These are phyloP conservation scores for Scheffersomyces illinoinensis DNA, from an alignment of 1,139 yeast genomes.

Conservation along the genomic window DNA sequence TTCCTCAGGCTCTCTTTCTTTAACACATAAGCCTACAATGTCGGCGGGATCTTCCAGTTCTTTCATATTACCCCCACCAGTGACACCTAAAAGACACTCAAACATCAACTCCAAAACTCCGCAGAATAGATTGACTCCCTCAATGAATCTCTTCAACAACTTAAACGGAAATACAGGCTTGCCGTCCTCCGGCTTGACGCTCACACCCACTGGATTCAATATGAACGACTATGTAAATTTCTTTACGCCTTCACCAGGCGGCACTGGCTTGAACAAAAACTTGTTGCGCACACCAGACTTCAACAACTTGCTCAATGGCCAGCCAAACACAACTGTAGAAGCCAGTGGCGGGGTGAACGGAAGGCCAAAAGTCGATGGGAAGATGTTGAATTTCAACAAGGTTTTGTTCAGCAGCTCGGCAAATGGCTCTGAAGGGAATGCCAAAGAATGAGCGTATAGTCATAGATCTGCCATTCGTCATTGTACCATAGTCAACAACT, in stretches of 20 bases:
- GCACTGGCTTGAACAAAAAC: conserved; percentile 27
- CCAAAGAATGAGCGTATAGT: conserved; percentile 4
- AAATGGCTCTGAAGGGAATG: conserved; percentile 8
- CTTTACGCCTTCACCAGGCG: conserved; percentile 72
- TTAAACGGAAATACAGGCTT: conserved; percentile 27
- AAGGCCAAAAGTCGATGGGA: conserved; percentile 40
- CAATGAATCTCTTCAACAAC: conserved; percentile 34
- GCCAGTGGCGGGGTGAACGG: conserved; percentile 5
- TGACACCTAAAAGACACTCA: conserved; percentile 46
- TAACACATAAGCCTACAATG: conserved; percentile 8
- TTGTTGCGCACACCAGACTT: conserved; percentile 47
- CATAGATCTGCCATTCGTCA: conserved; percentile 2
- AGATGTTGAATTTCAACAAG: conserved; percentile 46
- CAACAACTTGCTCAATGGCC: conserved; percentile 27
- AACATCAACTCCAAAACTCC: conserved; percentile 38
- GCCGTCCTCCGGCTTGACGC: conserved; percentile 45
- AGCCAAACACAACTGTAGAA: conserved; percentile 1
- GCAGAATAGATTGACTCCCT: conserved; percentile 46
- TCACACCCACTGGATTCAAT: conserved; percentile 73
- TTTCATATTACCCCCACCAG: conserved; percentile 45
- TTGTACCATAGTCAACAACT: not conserved
- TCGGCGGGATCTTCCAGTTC: conserved; percentile 13
- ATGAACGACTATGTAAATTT: conserved; percentile 81
- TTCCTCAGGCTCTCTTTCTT: conserved; percentile 13
- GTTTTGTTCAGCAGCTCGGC: conserved; percentile 25